phyloP scores from a whole-genome alignment of 345 rosid species.

The Diplotaxis tenuifolia region DNA sequence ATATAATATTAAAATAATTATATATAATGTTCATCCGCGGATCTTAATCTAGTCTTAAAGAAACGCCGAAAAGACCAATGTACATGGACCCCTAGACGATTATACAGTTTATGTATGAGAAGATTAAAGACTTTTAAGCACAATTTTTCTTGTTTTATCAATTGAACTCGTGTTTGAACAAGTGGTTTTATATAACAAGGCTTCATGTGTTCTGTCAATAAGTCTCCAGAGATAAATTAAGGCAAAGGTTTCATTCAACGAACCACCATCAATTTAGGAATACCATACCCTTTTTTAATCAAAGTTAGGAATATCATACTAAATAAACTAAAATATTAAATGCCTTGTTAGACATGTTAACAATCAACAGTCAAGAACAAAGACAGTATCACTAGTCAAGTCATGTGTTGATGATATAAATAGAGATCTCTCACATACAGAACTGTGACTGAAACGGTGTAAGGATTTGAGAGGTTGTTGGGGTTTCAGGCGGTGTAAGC shows the following conservation, averaged over 20 bases:
- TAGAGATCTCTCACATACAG: slow-evolving; percentile 22
- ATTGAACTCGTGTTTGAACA: not conserved
- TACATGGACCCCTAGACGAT: not conserved
- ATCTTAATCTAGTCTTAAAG: too few species aligned
- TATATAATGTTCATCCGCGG: too few species aligned
- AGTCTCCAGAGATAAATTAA: not conserved
- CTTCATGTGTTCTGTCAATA: too few species aligned
- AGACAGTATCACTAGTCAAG: slow-evolving; percentile 1
- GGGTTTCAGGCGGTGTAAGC: slow-evolving; percentile 53
- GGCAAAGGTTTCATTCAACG: not conserved
- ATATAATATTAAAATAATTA: too few species aligned
- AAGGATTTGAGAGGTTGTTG: not conserved
- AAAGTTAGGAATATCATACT: too few species aligned
- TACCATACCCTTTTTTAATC: too few species aligned
- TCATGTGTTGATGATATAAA: not conserved
- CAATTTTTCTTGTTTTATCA: not conserved
- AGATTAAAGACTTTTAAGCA: not conserved
- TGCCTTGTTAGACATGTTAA: not conserved
- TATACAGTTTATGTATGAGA: not conserved
- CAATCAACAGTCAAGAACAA: slow-evolving; percentile 14
- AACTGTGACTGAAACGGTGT: not conserved
- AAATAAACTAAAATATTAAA: not conserved
- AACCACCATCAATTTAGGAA: not conserved
- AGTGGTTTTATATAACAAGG: too few species aligned
- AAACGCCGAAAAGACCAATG: not conserved